These are phyloP conservation scores for Parietaria judaica DNA, from an alignment of 306 rosid species.

Conservation along the genomic window DNA sequence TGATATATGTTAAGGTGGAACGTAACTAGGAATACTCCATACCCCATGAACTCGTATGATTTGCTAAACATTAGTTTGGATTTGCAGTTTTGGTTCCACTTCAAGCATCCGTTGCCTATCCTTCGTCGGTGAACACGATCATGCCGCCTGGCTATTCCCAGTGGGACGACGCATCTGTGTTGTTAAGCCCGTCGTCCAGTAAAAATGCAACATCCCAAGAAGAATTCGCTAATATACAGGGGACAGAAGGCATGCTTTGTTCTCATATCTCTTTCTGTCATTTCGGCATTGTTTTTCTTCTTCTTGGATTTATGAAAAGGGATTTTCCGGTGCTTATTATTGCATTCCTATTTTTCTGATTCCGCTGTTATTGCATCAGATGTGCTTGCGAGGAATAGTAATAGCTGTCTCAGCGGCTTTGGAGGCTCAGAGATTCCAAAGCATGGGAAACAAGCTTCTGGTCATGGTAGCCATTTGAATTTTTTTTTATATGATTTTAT, in stretches of 20 bases:
- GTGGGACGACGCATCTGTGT: constrained; percentile 65
- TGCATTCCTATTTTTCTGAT: constrained; percentile 40
- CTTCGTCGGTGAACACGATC: constrained; percentile 48
- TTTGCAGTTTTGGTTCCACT: constrained; percentile 63
- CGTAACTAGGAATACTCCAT: no score
- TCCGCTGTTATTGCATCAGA: constrained; percentile 78
- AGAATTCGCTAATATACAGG: constrained; percentile 39
- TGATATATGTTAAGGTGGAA: no score
- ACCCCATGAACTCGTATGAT: no score
- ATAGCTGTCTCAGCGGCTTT: constrained; percentile 37
- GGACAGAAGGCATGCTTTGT: constrained; percentile 50
- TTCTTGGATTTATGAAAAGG: constrained; percentile 23
- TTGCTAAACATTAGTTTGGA: constrained; percentile 18
- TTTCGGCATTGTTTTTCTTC: not conserved
- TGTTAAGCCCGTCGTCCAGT: constrained; percentile 37
- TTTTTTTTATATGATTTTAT: not conserved
- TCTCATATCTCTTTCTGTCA: constrained; percentile 13
- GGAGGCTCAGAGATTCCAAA: constrained; percentile 43
- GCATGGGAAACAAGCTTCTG: constrained; percentile 47
- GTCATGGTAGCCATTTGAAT: constrained; percentile 46
- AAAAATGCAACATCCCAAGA: constrained; percentile 36
- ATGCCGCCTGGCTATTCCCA: constrained; percentile 42
- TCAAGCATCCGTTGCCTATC: constrained; percentile 60
- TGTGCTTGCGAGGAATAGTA: constrained; percentile 41
- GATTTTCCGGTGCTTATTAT: constrained; percentile 42